phyloP scores from a whole-genome alignment of 371 early-diverging fungal genomes.

The Mucor plumbeus region DNA sequence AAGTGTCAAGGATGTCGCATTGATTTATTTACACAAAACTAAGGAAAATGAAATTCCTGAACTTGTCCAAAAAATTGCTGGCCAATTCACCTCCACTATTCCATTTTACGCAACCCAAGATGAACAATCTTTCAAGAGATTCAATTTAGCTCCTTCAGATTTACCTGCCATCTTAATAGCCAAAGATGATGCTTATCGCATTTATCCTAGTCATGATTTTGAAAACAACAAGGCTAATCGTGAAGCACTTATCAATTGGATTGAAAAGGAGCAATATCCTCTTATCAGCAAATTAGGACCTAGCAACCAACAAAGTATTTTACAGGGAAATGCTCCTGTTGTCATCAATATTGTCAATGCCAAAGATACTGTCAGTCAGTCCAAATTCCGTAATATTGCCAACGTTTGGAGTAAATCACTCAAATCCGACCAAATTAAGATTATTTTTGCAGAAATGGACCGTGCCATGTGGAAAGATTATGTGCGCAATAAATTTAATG shows the following conservation, averaged over 20 bases:
- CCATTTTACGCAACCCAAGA: constrained; percentile 44
- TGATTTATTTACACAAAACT: constrained; percentile 40
- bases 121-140: constrained; percentile 26
- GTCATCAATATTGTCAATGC: constrained; percentile 34
- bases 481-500: constrained; percentile 16
- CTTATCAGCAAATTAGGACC: constrained; percentile 39
- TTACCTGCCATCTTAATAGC: constrained; percentile 41
- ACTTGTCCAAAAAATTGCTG: constrained; percentile 33
- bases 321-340: constrained; percentile 35
- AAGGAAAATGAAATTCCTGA: constrained; percentile 18
- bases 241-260: constrained; percentile 36
- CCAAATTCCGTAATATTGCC: constrained; percentile 33
- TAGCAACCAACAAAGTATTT: constrained; percentile 38
- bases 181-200: constrained; percentile 37
- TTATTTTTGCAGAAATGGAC: constrained; percentile 33
- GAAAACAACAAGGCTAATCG: constrained; percentile 27
- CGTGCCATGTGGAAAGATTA: constrained; percentile 28
- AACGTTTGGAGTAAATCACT: constrained; percentile 14
- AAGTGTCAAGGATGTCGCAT: constrained; percentile 33
- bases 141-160: constrained; percentile 26
- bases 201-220: constrained; percentile 37
- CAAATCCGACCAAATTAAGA: constrained; percentile 11
- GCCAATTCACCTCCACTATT: constrained; percentile 26
- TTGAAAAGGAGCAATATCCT: constrained; percentile 47
- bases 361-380: constrained; percentile 18